These are phyloP conservation scores for Fusarium goolgardi DNA, from an alignment of 2,329 filamentous ascomycete species.

Conservation along the genomic window DNA sequence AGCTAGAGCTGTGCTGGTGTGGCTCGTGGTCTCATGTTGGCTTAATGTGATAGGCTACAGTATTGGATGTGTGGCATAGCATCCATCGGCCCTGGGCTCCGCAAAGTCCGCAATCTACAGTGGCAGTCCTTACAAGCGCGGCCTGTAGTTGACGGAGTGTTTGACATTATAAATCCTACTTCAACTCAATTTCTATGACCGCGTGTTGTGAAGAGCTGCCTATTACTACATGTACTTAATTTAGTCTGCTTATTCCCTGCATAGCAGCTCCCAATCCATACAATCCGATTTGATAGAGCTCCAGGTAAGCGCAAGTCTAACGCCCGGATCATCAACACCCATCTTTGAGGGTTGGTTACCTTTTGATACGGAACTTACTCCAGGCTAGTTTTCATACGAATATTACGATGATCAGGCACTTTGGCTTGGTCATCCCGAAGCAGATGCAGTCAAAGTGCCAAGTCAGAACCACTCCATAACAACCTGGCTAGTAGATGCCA, in stretches of 20 bases:
- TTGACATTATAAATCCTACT: slow-evolving; percentile 16
- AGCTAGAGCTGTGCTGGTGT: slow-evolving; percentile 35
- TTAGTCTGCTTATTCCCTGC: slow-evolving; percentile 16
- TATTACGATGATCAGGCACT: not conserved
- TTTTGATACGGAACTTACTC: not conserved
- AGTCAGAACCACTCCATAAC: not conserved
- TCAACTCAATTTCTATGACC: slow-evolving; percentile 6
- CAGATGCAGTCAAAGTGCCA: not conserved
- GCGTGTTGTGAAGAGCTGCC: slow-evolving; percentile 7
- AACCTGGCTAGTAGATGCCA: not conserved
- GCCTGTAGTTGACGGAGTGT: not conserved
- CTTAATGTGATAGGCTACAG: slow-evolving; percentile 15
- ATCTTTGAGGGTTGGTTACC: not conserved
- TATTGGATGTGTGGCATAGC: slow-evolving; percentile 7
- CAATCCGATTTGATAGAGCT: slow-evolving; percentile 1
- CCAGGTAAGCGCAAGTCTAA: not conserved
- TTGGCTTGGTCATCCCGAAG: not conserved
- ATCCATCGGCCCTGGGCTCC: slow-evolving; percentile 31
- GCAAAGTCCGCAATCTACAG: slow-evolving; percentile 31
- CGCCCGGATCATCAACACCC: not conserved
- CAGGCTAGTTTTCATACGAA: not conserved
- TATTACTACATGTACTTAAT: not conserved
- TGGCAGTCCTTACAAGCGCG: slow-evolving; percentile 10
- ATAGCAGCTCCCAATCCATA: not conserved
- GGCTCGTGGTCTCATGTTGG: slow-evolving; percentile 16